Evolutionary conservation across 331 rosid species (phyloP).

Genomic region (Saraca asoca): DNA sequence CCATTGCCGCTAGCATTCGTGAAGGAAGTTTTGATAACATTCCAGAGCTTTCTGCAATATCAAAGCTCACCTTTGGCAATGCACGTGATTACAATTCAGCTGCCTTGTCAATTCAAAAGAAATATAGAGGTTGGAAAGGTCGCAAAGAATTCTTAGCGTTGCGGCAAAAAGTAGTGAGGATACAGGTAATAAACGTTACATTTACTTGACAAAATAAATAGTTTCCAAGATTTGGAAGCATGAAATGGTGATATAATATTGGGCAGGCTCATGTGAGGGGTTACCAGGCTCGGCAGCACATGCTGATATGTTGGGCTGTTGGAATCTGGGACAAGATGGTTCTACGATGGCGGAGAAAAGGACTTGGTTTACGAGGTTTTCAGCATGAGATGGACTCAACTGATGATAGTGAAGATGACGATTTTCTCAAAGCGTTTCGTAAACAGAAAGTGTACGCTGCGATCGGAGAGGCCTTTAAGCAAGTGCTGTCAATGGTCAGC

Average conservation of each 20-base stretch:
- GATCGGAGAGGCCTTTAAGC: constrained; percentile 65
- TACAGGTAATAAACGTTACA: constrained; percentile 66
- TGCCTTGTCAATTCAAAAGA: constrained; percentile 92
- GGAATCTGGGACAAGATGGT: constrained; percentile 84
- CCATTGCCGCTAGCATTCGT: constrained; percentile 36
- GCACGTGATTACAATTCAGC: constrained; percentile 63
- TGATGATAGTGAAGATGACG: constrained; percentile 78
- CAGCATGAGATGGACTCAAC: constrained; percentile 43
- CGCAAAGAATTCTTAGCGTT: constrained; percentile 74
- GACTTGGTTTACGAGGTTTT: constrained; percentile 73
- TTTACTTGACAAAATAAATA: not conserved
- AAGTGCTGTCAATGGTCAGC: constrained; percentile 78
- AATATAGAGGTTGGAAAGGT: constrained; percentile 85
- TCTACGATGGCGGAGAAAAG: constrained; percentile 86
- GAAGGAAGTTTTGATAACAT: constrained; percentile 43
- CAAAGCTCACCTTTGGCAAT: constrained; percentile 46
- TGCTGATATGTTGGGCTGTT: constrained; percentile 83
- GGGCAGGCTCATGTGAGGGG: constrained; percentile 93
- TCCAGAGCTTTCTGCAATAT: constrained; percentile 51
- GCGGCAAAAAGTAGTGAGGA: constrained; percentile 82
- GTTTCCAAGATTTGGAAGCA: too few relatives aligned
- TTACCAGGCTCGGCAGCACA: constrained; percentile 82
- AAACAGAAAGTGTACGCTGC: constrained; percentile 73
- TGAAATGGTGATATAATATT: constrained; percentile 24
- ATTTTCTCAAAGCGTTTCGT: constrained; percentile 80